Percentiles rank a stretch among this genome's conserved stretches.
These are phyloP conservation scores for Pythium plurisporium DNA, from an alignment of 352 stramenopile genomes.

Conservation along the genomic window DNA sequence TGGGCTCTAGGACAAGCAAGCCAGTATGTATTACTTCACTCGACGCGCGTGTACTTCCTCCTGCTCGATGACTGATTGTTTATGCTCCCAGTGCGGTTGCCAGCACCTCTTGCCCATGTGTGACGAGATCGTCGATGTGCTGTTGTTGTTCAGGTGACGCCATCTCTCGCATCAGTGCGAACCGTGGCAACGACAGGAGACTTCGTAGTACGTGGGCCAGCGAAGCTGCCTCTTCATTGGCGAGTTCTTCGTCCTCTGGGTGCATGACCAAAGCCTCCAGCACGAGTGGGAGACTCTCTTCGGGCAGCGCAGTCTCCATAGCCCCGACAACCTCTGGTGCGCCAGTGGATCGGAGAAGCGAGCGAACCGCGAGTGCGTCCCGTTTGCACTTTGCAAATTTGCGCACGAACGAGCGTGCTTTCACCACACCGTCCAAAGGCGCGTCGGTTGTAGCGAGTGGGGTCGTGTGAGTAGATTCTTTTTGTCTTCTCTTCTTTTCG, in stretches of 20 bases:
- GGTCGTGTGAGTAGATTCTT: no score
- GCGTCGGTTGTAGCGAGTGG: no score
- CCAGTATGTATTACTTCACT: conserved; percentile 3
- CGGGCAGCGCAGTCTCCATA: conserved; percentile 2
- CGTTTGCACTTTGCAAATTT: conserved; percentile 1
- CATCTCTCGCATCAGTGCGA: conserved; percentile 2
- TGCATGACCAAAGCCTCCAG: conserved; percentile 1
- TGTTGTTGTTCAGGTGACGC: not conserved
- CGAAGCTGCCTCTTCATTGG: not conserved
- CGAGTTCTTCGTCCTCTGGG: not conserved
- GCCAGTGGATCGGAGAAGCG: not conserved
- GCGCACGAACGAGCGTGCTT: not conserved
- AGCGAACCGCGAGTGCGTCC: not conserved
- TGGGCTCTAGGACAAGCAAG: not conserved
- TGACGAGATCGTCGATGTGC: not conserved
- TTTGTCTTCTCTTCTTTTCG: not conserved
- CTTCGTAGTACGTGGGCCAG: not conserved
- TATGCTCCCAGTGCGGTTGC: not conserved
- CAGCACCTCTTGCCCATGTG: not conserved
- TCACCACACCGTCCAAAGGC: not conserved
- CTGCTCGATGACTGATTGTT: not conserved
- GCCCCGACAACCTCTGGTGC: not conserved
- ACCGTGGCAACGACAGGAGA: not conserved
- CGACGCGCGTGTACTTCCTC: not conserved
- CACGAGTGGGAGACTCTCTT: not conserved